phyloP scores from a whole-genome alignment of 192 early-diverging fungal genomes.

The Coemansia sp. region DNA sequence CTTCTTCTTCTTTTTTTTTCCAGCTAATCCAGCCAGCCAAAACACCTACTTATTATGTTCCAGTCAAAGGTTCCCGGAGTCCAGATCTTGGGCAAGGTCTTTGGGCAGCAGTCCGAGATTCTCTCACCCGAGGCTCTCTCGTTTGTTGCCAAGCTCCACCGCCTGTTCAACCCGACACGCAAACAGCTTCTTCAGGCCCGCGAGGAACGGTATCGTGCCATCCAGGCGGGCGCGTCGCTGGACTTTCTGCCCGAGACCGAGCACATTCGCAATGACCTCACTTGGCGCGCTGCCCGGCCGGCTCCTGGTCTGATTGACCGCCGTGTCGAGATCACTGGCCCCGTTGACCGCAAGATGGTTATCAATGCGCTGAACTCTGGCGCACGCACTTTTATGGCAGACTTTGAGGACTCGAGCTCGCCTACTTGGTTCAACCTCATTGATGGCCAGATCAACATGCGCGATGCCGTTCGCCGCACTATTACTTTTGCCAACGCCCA shows the following conservation, averaged over 20 bases:
- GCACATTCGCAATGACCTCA: constrained; percentile 85
- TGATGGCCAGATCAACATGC: constrained; percentile 91
- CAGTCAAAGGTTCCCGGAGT: constrained; percentile 70
- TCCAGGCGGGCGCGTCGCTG: constrained; percentile 83
- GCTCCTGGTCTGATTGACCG: constrained; percentile 91
- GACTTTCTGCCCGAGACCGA: constrained; percentile 94
- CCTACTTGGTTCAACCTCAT: constrained; percentile 97
- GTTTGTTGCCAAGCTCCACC: constrained; percentile 90
- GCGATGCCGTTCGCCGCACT: constrained; percentile 87
- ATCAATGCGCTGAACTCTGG: constrained; percentile 98
- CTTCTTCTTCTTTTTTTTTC: not conserved
- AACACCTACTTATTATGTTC: constrained; percentile 27
- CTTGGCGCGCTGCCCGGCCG: constrained; percentile 87
- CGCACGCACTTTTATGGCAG: constrained; percentile 96
- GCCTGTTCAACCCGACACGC: constrained; percentile 88
- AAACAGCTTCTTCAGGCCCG: constrained; percentile 85
- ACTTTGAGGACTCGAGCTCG: constrained; percentile 98
- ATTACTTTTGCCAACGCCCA: constrained; percentile 85
- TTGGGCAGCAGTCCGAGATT: constrained; percentile 70
- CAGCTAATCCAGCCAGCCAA: not conserved
- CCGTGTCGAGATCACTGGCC: constrained; percentile 97
- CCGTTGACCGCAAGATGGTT: constrained; percentile 99
- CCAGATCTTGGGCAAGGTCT: constrained; percentile 71
- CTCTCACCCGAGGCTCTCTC: constrained; percentile 80
- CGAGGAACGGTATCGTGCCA: constrained; percentile 73